These are phyloP conservation scores for Acacia pycnantha DNA, from an alignment of 331 rosid species.

Conservation along the genomic window DNA sequence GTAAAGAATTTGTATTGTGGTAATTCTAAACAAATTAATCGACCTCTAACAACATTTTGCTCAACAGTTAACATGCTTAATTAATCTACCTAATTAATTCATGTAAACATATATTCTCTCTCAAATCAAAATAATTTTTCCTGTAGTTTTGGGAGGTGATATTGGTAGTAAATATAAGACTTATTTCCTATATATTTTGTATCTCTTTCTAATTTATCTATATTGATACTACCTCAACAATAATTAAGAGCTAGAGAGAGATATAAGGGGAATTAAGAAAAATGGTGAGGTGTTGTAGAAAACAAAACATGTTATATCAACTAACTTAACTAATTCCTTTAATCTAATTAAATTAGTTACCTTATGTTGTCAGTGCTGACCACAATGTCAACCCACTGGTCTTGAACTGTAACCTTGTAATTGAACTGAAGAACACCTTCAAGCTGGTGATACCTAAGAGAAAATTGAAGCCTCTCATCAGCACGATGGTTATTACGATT, in stretches of 20 bases:
- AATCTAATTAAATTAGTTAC: conserved; percentile 27
- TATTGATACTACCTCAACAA: no score
- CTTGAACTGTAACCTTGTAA: conserved; percentile 47
- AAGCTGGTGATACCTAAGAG: conserved; percentile 78
- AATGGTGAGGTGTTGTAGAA: no score
- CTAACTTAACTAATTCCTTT: no score
- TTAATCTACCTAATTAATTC: neutral
- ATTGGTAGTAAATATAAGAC: neutral
- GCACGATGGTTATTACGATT: conserved; percentile 45
- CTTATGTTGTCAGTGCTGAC: conserved; percentile 84
- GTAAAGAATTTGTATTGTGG: neutral
- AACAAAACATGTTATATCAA: no score
- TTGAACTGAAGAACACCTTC: conserved; percentile 93
- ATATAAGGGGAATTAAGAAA: neutral
- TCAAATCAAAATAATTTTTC: neutral
- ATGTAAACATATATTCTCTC: neutral
- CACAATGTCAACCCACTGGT: conserved; percentile 69
- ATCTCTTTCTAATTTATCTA: no score
- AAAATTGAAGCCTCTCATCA: conserved; percentile 78
- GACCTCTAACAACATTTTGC: neutral
- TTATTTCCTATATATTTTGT: no score
- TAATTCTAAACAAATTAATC: neutral
- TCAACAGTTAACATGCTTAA: neutral
- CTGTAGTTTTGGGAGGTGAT: no score
- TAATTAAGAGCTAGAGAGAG: neutral